Evolutionary conservation across 139 green algal species (phyloP).

Genomic region (Tetradesmus obliquus): DNA sequence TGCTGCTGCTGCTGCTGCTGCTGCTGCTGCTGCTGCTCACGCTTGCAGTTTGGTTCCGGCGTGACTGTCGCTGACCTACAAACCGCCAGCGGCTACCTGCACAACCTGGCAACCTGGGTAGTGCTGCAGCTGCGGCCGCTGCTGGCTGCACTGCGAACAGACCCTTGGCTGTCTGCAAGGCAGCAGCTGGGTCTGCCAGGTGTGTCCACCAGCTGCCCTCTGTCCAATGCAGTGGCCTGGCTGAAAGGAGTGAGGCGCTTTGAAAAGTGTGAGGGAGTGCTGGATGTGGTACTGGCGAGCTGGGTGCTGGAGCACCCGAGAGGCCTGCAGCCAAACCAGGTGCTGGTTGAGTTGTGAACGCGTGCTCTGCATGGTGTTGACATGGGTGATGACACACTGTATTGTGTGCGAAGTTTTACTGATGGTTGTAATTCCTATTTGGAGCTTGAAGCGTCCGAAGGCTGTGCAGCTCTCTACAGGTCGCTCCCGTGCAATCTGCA

Average conservation of each 20-base stretch:
- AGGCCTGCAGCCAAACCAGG: not conserved
- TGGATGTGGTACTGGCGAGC: not conserved
- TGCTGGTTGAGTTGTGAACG: not conserved
- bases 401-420: not conserved
- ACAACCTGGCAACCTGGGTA: not conserved
- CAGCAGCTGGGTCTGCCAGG: not conserved
- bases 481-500: no score
- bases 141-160: not conserved
- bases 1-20: not conserved
- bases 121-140: not conserved
- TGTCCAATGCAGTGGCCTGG: not conserved
- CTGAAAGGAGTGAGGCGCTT: not conserved
- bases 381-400: no score
- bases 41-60: constrained; percentile 7
- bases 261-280: constrained; percentile 9
- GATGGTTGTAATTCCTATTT: no score
- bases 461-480: no score
- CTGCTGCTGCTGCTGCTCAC: not conserved
- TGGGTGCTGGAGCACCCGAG: not conserved
- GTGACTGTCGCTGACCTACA: not conserved
- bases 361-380: not conserved
- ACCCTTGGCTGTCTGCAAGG: not conserved
- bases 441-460: no score
- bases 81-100: not conserved
- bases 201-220: not conserved